Conservation (phyloP, 352 stramenopile genomes). For the Phytophthora ohioensis region DNA sequence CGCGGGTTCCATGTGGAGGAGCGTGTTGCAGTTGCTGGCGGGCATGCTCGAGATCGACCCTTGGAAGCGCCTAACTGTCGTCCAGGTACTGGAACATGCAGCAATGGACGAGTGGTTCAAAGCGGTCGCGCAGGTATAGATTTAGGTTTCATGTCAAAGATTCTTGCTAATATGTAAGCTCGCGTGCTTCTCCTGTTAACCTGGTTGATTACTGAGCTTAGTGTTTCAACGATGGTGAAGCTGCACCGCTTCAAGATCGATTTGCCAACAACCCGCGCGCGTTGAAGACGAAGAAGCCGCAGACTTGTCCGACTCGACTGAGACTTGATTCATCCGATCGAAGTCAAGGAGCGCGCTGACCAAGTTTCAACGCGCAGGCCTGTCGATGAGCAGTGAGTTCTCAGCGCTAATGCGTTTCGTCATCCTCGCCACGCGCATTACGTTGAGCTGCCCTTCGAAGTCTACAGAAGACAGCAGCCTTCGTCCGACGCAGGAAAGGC, state of each 20-base stretch:
- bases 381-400: not conserved
- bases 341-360: too few species aligned
- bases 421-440: not conserved
- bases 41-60: constrained; percentile 44
- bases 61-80: constrained; percentile 34
- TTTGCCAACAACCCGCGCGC: too few species aligned
- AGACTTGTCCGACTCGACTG: not conserved
- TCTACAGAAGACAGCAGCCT: constrained; percentile 2
- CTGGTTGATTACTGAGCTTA: too few species aligned
- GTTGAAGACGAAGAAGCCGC: too few species aligned
- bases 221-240: too few species aligned
- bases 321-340: not conserved
- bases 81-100: constrained; percentile 28
- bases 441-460: not conserved
- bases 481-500: not conserved
- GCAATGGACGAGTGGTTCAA: constrained; percentile 25
- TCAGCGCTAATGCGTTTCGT: not conserved
- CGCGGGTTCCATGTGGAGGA: constrained; percentile 20
- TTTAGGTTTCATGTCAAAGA: not conserved
- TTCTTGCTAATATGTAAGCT: not conserved
- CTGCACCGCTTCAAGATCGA: too few species aligned
- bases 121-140: constrained; percentile 8
- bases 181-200: too few species aligned
- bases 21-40: constrained; percentile 27
- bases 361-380: not conserved